phyloP scores from a whole-genome alignment of 305 asterid species.

The Solanum aculeatissimum region DNA sequence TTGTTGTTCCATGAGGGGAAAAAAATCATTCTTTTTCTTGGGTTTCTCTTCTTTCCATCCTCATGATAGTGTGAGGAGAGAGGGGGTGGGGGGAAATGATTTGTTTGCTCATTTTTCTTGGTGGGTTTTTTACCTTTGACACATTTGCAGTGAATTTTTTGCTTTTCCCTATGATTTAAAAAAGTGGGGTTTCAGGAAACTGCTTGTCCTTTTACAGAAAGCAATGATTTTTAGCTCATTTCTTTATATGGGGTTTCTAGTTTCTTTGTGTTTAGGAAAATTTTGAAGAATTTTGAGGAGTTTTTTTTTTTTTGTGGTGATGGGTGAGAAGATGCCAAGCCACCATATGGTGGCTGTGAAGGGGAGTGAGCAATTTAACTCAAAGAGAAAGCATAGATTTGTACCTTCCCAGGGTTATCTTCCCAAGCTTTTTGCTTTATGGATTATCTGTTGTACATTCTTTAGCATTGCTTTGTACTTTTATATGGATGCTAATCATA shows the following conservation, averaged over 20 bases:
- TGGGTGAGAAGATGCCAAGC: conserved; percentile 50
- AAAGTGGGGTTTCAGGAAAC: conserved; percentile 24
- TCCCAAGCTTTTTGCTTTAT: conserved; percentile 26
- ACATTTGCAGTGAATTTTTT: not conserved
- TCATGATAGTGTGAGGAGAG: conserved; percentile 7
- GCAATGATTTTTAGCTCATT: conserved; percentile 19
- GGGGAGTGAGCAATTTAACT: conserved; percentile 40
- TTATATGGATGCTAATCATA: conserved; percentile 30
- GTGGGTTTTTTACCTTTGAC: conserved; percentile 2
- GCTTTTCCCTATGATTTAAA: conserved; percentile 17
- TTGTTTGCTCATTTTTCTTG: conserved; percentile 1
- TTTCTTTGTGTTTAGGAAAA: conserved; percentile 5
- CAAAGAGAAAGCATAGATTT: conserved; percentile 35
- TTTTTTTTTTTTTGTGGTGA: conserved; percentile 5
- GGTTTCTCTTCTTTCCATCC: conserved; percentile 7
- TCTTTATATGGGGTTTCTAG: conserved; percentile 3
- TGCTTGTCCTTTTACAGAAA: conserved; percentile 13
- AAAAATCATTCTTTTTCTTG: conserved; percentile 2
- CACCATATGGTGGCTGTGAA: conserved; percentile 52
- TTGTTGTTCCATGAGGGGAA: conserved; percentile 19
- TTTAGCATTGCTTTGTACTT: conserved; percentile 20
- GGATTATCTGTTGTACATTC: conserved; percentile 23
- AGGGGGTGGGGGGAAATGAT: not conserved
- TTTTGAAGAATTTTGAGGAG: not conserved
- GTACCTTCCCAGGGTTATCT: conserved; percentile 5